A percentile compares a stretch with the other conserved stretches of the same genome.
Conservation (phyloP, 805 yeast species). For the Barnettozyma salicaria region DNA sequence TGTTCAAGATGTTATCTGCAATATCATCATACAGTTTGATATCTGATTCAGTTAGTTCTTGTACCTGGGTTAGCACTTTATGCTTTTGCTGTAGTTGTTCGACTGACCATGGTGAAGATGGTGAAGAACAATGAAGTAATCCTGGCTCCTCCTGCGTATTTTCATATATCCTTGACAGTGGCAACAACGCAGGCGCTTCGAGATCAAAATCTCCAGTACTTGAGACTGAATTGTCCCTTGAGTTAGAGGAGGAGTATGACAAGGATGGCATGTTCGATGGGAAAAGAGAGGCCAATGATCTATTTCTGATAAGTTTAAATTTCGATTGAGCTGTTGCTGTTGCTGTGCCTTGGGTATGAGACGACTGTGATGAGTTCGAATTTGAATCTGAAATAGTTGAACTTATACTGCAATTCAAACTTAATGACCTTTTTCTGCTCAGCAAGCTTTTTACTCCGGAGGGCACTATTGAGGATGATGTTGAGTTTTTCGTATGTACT, state of each 20-base stretch:
- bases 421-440: slow-evolving; percentile 16
- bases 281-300: slow-evolving; percentile 10
- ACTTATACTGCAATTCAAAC: slow-evolving; percentile 5
- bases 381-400: not conserved
- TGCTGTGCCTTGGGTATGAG: not conserved
- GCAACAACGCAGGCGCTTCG: slow-evolving; percentile 10
- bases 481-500: slow-evolving; percentile 13
- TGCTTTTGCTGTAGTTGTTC: not conserved
- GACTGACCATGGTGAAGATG: slow-evolving; percentile 1
- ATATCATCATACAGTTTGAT: slow-evolving; percentile 21
- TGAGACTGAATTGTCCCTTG: slow-evolving; percentile 24
- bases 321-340: slow-evolving; percentile 2
- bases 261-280: slow-evolving; percentile 9
- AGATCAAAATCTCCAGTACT: slow-evolving; percentile 21
- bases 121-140: slow-evolving; percentile 4
- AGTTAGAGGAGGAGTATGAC: slow-evolving; percentile 1
- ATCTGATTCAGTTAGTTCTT: slow-evolving; percentile 8
- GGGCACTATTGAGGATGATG: slow-evolving; percentile 8
- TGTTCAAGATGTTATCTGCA: slow-evolving; percentile 22
- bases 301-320: slow-evolving; percentile 12
- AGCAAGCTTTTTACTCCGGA: slow-evolving; percentile 11
- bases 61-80: slow-evolving; percentile 5
- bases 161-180: slow-evolving; percentile 23
- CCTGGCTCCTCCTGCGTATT: slow-evolving; percentile 14
- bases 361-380: slow-evolving; percentile 1